phyloP scores from a whole-genome alignment of 257 asterid genomes.

The Handroanthus guayacan region DNA sequence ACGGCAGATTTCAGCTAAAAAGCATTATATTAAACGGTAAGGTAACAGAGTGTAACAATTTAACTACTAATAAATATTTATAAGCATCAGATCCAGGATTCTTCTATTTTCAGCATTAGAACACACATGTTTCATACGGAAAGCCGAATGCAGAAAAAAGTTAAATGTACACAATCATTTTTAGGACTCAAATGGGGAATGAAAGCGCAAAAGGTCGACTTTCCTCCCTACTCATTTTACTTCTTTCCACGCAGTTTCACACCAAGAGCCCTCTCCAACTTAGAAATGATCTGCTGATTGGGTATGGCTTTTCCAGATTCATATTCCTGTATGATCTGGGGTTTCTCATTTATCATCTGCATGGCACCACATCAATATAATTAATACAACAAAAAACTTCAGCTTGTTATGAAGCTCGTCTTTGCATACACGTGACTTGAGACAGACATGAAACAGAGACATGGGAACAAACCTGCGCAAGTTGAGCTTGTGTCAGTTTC shows the following conservation, averaged over 20 bases:
- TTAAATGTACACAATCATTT: conserved; percentile 51
- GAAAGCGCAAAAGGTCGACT: conserved; percentile 31
- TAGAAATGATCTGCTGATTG: conserved; percentile 74
- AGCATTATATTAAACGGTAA: background rate
- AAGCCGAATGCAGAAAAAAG: conserved; percentile 21
- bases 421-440: background rate
- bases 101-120: conserved; percentile 31
- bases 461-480: conserved; percentile 72
- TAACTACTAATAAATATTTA: conserved; percentile 4
- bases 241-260: conserved; percentile 82
- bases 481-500: conserved; percentile 86
- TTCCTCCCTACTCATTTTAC: conserved; percentile 39
- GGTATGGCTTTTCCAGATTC: conserved; percentile 65
- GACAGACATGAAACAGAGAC: background rate
- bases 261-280: conserved; percentile 90
- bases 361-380: conserved; percentile 15
- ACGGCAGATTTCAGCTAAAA: background rate
- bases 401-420: background rate
- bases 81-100: conserved; percentile 34
- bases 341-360: conserved; percentile 77
- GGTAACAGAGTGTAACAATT: background rate
- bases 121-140: conserved; percentile 35
- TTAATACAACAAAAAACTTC: conserved; percentile 3
- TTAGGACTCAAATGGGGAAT: conserved; percentile 37
- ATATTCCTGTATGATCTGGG: conserved; percentile 60